Evolutionary conservation across 2,329 filamentous ascomycete species (phyloP).

Genomic region (Knoxdaviesia capensis): DNA sequence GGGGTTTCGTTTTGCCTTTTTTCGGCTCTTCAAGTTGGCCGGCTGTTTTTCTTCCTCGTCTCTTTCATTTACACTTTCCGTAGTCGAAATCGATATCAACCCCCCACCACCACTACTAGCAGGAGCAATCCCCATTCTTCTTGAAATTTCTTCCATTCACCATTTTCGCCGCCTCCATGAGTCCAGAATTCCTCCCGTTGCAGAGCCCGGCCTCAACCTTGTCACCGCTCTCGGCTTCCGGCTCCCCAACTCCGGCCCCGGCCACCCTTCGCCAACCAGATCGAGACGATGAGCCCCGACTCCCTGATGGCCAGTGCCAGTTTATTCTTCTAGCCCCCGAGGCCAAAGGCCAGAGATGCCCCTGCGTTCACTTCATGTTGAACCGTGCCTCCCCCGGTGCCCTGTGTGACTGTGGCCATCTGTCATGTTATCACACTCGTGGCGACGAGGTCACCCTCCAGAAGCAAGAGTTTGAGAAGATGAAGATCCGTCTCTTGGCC

Average conservation of each 20-base stretch:
- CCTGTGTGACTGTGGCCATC: conserved; percentile 37
- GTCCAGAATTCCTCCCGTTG: too few relatives aligned
- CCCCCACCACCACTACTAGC: too few relatives aligned
- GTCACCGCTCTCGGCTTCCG: conserved; percentile 5
- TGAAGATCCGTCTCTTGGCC: conserved; percentile 23
- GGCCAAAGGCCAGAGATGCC: conserved; percentile 36
- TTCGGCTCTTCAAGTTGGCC: too few relatives aligned
- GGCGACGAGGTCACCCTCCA: conserved; percentile 22
- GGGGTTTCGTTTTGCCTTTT: too few relatives aligned
- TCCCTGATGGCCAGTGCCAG: conserved; percentile 37
- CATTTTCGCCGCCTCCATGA: too few relatives aligned
- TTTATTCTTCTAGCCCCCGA: conserved; percentile 37
- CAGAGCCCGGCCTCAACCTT: conserved; percentile 6
- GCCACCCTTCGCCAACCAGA: not conserved
- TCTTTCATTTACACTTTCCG: too few relatives aligned
- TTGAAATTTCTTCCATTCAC: too few relatives aligned
- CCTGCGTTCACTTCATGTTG: conserved; percentile 34
- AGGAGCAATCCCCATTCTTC: too few relatives aligned
- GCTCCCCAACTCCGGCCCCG: not conserved
- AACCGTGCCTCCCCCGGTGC: conserved; percentile 32
- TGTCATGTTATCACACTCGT: conserved; percentile 36
- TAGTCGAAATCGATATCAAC: too few relatives aligned
- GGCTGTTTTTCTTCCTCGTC: too few relatives aligned
- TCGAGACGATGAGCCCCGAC: conserved; percentile 19
- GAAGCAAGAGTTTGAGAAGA: conserved; percentile 24